Conservation (phyloP, 352 stramenopile species). For the Plasmopara viticola region DNA sequence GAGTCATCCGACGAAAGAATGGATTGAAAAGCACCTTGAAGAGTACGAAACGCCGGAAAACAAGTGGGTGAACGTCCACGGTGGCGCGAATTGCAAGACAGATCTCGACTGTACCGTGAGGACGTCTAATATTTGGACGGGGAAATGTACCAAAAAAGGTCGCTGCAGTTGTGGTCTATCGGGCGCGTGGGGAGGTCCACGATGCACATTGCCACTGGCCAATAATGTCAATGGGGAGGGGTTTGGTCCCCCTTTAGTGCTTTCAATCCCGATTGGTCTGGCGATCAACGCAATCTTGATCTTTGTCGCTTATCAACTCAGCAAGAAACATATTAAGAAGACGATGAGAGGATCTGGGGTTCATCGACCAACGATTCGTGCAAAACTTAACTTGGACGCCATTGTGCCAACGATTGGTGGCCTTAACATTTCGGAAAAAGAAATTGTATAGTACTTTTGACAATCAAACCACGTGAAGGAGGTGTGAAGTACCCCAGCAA, state of each 20-base stretch:
- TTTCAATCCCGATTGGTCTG: constrained; percentile 13
- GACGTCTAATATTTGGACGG: constrained; percentile 29
- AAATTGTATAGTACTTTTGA: constrained; percentile 15
- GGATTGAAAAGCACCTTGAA: constrained; percentile 43
- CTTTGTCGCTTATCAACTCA: constrained; percentile 23
- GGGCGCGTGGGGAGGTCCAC: constrained; percentile 33
- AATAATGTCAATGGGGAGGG: constrained; percentile 22
- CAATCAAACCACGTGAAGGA: too few species aligned
- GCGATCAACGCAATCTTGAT: constrained; percentile 12
- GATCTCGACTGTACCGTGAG: constrained; percentile 41
- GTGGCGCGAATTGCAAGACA: constrained; percentile 32
- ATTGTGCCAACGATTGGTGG: constrained; percentile 8
- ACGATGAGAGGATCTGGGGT: constrained; percentile 13
- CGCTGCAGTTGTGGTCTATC: constrained; percentile 30
- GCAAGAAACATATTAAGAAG: constrained; percentile 19
- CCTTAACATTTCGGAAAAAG: constrained; percentile 10
- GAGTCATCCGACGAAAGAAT: constrained; percentile 47
- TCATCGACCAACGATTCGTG: constrained; percentile 11
- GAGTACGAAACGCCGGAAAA: constrained; percentile 46
- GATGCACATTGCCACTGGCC: constrained; percentile 32
- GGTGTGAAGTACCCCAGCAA: too few species aligned
- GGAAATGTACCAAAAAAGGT: constrained; percentile 22
- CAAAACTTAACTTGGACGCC: constrained; percentile 25
- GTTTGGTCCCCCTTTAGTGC: constrained; percentile 34
- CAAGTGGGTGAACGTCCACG: constrained; percentile 31